Evolutionary conservation across 208 protist genomes (phyloP), one percentile per base, ranked within the genome.

Genomic region (Willaertia magna): DNA sequence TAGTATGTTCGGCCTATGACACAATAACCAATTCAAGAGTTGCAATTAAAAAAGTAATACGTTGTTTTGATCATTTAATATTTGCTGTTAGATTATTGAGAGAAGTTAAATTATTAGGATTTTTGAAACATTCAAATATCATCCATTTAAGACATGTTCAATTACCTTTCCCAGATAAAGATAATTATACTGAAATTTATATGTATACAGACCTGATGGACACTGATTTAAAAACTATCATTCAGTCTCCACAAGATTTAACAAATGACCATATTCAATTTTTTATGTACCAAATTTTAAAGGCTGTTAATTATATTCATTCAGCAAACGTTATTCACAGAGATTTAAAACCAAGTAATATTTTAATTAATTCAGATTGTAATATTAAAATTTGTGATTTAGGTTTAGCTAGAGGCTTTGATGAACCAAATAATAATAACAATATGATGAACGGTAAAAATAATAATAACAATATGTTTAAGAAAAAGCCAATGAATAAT

Each of bases 191-290:
- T 81, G 92, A 94, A 85, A 91, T 97, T 75, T 98, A 97, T 87
- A 94, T 97, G 49, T 94, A 98, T 30, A 97, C 96, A 90, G 95
- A 98, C 61, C 94, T 97, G 26, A 98, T 98, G 97, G 96, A 98
- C 39, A 97, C 95, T 0, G 97, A 98, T 87, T 90, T 98, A 48
- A 95, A 96, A 90, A 90, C 95, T 87, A 95, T 98, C 79, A 93
- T 98, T 67, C 90, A 92, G 61, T 95, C 91, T 46, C 89, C 92
- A 6, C 96, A 98, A 82, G 46, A 46, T 81, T 74, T 94, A n/a
- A 90, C 78, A 1, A 87, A 92, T 30, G 84, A 92, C 44, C 92
- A 94, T 79, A 74, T 91, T 20, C 83, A 92, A 75, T 94, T 89
- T 86, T 94, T 94, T 74, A 86, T 94, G 30, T 93, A 93, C 74